Evolutionary conservation across 495 filamentous ascomycete genomes (phyloP).

Genomic region (Polyplosphaeria fusca): DNA sequence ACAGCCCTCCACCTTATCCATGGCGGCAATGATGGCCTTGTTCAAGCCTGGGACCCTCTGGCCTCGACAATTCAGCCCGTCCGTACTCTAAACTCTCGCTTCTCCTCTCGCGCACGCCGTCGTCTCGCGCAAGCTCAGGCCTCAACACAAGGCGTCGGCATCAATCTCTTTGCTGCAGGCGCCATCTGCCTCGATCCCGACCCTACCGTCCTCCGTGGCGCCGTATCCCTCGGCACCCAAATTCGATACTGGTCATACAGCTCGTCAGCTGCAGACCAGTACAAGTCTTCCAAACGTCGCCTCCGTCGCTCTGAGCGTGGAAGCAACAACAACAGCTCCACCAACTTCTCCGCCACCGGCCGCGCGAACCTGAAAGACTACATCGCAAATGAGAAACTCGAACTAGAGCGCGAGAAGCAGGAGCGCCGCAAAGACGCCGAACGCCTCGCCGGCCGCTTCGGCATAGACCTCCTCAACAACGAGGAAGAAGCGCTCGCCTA

Average conservation of each 20-base stretch:
- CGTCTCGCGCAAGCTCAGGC: conserved; percentile 69
- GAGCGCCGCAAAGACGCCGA: conserved; percentile 59
- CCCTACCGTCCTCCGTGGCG: conserved; percentile 82
- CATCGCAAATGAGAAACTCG: conserved; percentile 75
- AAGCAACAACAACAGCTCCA: conserved; percentile 55
- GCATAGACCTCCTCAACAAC: conserved; percentile 68
- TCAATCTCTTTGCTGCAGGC: conserved; percentile 78
- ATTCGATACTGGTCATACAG: conserved; percentile 93
- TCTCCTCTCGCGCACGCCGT: conserved; percentile 75
- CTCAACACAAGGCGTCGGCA: conserved; percentile 60
- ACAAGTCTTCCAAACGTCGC: conserved; percentile 61
- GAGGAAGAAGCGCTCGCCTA: conserved; percentile 88
- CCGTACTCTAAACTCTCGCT: conserved; percentile 84
- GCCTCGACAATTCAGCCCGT: conserved; percentile 76
- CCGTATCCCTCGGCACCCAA: conserved; percentile 81
- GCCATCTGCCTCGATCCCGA: conserved; percentile 87
- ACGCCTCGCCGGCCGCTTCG: conserved; percentile 72
- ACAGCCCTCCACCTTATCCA: conserved; percentile 86
- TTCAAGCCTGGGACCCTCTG: conserved; percentile 94
- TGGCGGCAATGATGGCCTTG: conserved; percentile 90
- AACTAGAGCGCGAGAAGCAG: conserved; percentile 72
- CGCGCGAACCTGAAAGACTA: conserved; percentile 68
- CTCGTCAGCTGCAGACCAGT: conserved; percentile 61
- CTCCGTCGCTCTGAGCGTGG: conserved; percentile 59
- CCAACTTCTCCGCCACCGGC: conserved; percentile 57